A percentile compares a stretch with the other conserved stretches of the same genome.
Conservation (phyloP, 1,284 basidiomycete species). For the Earliella scabrosa region DNA sequence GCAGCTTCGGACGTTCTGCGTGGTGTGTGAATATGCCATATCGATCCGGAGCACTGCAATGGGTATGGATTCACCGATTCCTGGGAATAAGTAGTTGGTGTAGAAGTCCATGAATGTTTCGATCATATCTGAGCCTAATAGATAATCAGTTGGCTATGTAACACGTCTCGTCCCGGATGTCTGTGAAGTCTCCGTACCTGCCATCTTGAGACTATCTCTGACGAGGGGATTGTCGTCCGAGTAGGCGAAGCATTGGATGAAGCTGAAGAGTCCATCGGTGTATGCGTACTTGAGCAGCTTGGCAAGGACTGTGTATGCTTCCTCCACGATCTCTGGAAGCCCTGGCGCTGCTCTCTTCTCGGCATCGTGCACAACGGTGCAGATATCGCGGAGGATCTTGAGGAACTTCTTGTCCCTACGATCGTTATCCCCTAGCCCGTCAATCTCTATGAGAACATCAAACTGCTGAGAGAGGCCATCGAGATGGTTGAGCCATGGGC, state of each 20-base stretch:
- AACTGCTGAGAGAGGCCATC: slow-evolving; percentile 6
- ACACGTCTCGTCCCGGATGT: too few species aligned
- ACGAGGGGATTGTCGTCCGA: slow-evolving; percentile 28
- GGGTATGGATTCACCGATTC: slow-evolving; percentile 8
- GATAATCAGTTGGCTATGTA: too few species aligned
- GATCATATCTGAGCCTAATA: slow-evolving; percentile 2
- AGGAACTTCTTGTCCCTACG: slow-evolving; percentile 7
- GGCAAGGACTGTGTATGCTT: slow-evolving; percentile 30
- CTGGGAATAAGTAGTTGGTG: slow-evolving; percentile 6
- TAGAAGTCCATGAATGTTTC: slow-evolving; percentile 10
- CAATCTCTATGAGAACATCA: background rate
- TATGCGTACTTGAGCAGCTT: slow-evolving; percentile 25
- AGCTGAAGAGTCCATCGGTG: slow-evolving; percentile 9
- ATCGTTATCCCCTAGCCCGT: slow-evolving; percentile 2
- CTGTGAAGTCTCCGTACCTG: background rate
- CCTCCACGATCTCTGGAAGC: slow-evolving; percentile 35
- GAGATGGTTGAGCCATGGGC: slow-evolving; percentile 11
- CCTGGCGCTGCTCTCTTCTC: slow-evolving; percentile 11
- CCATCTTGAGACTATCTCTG: slow-evolving; percentile 14
- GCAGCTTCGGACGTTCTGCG: slow-evolving; percentile 5
- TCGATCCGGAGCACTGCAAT: too few species aligned
- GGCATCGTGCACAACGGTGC: slow-evolving; percentile 24
- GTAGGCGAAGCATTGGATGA: slow-evolving; percentile 39
- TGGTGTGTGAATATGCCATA: too few species aligned
- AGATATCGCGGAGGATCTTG: slow-evolving; percentile 20